These are phyloP conservation scores for Populus tremula DNA, from an alignment of 345 rosid genomes.

Conservation along the genomic window DNA sequence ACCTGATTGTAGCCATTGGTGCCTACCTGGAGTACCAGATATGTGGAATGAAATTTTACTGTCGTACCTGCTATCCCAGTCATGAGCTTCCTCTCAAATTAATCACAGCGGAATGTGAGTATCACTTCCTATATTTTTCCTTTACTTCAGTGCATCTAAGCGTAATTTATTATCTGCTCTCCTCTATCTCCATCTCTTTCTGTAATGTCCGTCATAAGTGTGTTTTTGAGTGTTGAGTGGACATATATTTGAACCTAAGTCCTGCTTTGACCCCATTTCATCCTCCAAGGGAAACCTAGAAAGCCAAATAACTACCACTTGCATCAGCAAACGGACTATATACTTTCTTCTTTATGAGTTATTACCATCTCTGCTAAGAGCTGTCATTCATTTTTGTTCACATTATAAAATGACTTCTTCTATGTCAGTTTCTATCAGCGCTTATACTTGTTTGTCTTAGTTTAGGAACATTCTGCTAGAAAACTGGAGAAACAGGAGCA, in stretches of 20 bases:
- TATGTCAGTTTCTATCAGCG: too few species aligned
- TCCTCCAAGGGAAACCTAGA: too few species aligned
- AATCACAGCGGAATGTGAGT: constrained; percentile 19
- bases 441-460: background rate
- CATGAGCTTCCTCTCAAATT: background rate
- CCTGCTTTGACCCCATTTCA: too few species aligned
- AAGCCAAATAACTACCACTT: too few species aligned
- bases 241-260: too few species aligned
- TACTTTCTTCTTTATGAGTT: too few species aligned
- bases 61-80: constrained; percentile 33
- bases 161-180: too few species aligned
- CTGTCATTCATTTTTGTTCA: too few species aligned
- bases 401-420: too few species aligned
- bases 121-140: background rate
- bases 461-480: background rate
- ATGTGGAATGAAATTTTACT: constrained; percentile 80
- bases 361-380: too few species aligned
- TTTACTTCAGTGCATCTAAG: background rate
- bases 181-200: background rate
- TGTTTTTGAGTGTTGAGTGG: background rate
- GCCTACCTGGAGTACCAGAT: constrained; percentile 90
- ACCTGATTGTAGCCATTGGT: constrained; percentile 96
- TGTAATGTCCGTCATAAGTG: background rate
- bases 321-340: too few species aligned
- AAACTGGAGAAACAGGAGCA: background rate